These are phyloP conservation scores for Talaromyces liani DNA, from an alignment of 495 filamentous ascomycete genomes.

Conservation along the genomic window DNA sequence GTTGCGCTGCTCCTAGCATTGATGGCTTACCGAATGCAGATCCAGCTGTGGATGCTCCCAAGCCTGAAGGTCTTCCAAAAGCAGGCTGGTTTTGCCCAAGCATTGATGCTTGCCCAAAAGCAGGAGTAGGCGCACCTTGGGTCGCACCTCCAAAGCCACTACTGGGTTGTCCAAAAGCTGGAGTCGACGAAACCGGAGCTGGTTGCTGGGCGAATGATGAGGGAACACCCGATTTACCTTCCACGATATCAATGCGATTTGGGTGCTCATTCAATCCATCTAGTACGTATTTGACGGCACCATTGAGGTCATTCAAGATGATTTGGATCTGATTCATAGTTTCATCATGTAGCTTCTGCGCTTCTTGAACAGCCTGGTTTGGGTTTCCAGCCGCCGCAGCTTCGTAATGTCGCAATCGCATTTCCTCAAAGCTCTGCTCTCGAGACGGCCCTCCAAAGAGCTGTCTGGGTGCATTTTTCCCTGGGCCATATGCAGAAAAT, in stretches of 20 bases:
- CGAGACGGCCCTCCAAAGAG: slow-evolving; percentile 71
- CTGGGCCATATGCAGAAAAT: slow-evolving; percentile 75
- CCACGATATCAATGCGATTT: slow-evolving; percentile 68
- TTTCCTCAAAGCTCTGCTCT: slow-evolving; percentile 80
- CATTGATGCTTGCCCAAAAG: slow-evolving; percentile 25
- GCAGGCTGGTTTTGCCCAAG: slow-evolving; percentile 14
- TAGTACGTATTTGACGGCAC: slow-evolving; percentile 64
- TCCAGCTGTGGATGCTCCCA: slow-evolving; percentile 15
- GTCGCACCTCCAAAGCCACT: not conserved
- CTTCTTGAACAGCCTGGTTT: slow-evolving; percentile 59
- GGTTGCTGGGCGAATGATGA: slow-evolving; percentile 24
- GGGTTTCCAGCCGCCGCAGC: slow-evolving; percentile 50
- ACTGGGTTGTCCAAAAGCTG: slow-evolving; percentile 24
- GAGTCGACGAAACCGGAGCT: slow-evolving; percentile 20
- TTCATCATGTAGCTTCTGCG: slow-evolving; percentile 47
- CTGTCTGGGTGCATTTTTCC: slow-evolving; percentile 62
- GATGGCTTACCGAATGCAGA: slow-evolving; percentile 25
- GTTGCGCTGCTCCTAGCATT: slow-evolving; percentile 7
- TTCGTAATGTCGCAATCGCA: slow-evolving; percentile 61
- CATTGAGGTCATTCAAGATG: slow-evolving; percentile 57
- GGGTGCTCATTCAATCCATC: slow-evolving; percentile 66
- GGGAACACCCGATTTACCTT: slow-evolving; percentile 27
- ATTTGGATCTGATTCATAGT: slow-evolving; percentile 62
- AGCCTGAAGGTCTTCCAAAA: slow-evolving; percentile 27
- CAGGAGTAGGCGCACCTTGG: slow-evolving; percentile 10